Percentiles rank a stretch among this genome's conserved stretches.
phyloP scores from a whole-genome alignment of 768 basidiomycete species.

The Suillus variegatus region DNA sequence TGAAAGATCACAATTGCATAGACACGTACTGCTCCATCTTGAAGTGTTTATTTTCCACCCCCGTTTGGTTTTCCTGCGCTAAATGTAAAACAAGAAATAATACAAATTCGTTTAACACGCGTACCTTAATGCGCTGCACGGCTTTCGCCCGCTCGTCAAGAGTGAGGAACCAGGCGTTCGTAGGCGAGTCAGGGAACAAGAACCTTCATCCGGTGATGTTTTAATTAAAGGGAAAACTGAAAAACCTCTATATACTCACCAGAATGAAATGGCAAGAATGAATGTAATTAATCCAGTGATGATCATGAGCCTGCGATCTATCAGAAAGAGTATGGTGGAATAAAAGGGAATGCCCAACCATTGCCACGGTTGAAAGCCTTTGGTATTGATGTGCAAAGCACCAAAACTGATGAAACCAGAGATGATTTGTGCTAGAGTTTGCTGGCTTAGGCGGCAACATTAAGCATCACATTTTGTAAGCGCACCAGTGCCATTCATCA shows the following conservation, averaged over 20 bases:
- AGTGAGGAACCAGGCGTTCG: slow-evolving; percentile 68
- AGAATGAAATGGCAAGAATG: slow-evolving; percentile 50
- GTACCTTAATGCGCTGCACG: slow-evolving; percentile 54
- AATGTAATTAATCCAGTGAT: slow-evolving; percentile 61
- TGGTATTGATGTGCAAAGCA: slow-evolving; percentile 54
- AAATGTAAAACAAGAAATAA: slow-evolving; percentile 14
- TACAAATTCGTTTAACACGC: slow-evolving; percentile 25
- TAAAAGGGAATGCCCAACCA: slow-evolving; percentile 38
- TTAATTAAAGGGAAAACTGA: neutral
- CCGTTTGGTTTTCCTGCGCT: slow-evolving; percentile 21
- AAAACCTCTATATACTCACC: slow-evolving; percentile 34
- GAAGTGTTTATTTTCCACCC: slow-evolving; percentile 27
- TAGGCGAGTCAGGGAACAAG: slow-evolving; percentile 69
- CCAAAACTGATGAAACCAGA: slow-evolving; percentile 66
- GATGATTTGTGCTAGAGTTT: slow-evolving; percentile 57
- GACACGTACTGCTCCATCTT: slow-evolving; percentile 58
- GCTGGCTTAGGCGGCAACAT: neutral
- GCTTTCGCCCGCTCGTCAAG: slow-evolving; percentile 54
- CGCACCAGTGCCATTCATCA: slow-evolving; percentile 69
- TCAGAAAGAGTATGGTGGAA: neutral
- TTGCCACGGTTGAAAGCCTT: slow-evolving; percentile 63
- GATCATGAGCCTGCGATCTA: slow-evolving; percentile 53
- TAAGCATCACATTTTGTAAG: neutral
- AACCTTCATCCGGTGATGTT: slow-evolving; percentile 37
- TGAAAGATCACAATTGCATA: neutral